Evolutionary conservation across 192 early-diverging fungal genomes (phyloP).

Genomic region (Nowakowskiella sp.): DNA sequence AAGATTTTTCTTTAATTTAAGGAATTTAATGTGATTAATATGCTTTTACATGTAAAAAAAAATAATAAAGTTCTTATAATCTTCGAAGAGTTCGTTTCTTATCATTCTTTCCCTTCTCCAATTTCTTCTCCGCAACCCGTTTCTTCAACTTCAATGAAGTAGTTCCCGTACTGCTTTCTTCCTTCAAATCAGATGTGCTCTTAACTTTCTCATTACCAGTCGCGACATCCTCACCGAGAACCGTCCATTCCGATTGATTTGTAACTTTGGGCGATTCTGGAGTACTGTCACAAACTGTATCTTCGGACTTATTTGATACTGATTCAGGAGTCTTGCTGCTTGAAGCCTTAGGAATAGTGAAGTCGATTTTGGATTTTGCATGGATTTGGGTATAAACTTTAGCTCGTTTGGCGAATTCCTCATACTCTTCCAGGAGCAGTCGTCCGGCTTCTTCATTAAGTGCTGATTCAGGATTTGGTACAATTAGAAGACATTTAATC

Average conservation of each 20-base stretch:
- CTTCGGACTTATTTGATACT: not conserved
- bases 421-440: constrained; percentile 80
- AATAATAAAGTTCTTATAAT: too few species aligned
- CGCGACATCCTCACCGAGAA: not conserved
- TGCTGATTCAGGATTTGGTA: constrained; percentile 91
- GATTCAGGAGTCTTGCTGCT: constrained; percentile 1
- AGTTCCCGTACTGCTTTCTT: constrained; percentile 6
- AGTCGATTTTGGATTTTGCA: constrained; percentile 32
- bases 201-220: not conserved
- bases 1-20: too few species aligned
- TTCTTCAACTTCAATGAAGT: constrained; percentile 22
- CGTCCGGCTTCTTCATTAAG: constrained; percentile 92
- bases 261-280: constrained; percentile 7
- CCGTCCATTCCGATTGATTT: not conserved
- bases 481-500: constrained; percentile 89
- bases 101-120: constrained; percentile 17
- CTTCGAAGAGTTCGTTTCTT: constrained; percentile 28
- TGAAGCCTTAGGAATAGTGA: not conserved
- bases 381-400: constrained; percentile 73
- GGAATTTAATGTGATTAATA: too few species aligned
- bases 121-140: constrained; percentile 18
- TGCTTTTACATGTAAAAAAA: too few species aligned
- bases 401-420: constrained; percentile 74
- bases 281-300: constrained; percentile 3
- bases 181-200: constrained; percentile 1